phyloP scores from a whole-genome alignment of 2,329 filamentous ascomycete genomes.

The Exophiala oligosperma region DNA sequence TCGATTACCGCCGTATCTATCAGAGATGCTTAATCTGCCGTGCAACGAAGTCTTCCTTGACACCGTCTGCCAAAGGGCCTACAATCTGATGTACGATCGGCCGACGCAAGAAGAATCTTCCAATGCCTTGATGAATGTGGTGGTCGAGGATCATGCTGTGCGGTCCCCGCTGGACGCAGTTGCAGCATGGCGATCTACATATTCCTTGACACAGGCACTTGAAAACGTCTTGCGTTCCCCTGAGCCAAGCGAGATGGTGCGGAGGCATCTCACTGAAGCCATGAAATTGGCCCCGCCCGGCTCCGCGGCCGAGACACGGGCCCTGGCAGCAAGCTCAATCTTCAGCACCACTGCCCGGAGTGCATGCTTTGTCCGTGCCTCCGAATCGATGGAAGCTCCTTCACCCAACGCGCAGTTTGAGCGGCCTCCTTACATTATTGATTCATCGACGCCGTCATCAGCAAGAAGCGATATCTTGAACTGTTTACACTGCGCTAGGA shows the following conservation, averaged over 20 bases:
- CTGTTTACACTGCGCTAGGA: constrained; percentile 61
- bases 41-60: constrained; percentile 80
- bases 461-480: constrained; percentile 55
- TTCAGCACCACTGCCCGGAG: constrained; percentile 52
- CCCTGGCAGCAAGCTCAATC: constrained; percentile 60
- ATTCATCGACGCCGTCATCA: constrained; percentile 53
- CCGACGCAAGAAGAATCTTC: constrained; percentile 65
- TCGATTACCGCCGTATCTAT: constrained; percentile 73
- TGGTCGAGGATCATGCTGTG: constrained; percentile 82
- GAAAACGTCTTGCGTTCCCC: constrained; percentile 57
- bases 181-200: constrained; percentile 85
- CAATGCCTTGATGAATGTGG: constrained; percentile 74
- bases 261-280: constrained; percentile 64
- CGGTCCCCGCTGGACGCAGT: constrained; percentile 86
- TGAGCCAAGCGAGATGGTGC: constrained; percentile 46
- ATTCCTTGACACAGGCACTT: constrained; percentile 69
- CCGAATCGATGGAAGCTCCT: constrained; percentile 54
- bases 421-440: constrained; percentile 46
- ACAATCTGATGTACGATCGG: constrained; percentile 86
- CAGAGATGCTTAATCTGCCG: constrained; percentile 72
- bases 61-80: constrained; percentile 76
- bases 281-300: constrained; percentile 73
- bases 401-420: constrained; percentile 31
- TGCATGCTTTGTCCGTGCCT: constrained; percentile 35
- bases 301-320: constrained; percentile 65